Conservation (phyloP, 108 stramenopile genomes). For the Skeletonema tropicum region DNA sequence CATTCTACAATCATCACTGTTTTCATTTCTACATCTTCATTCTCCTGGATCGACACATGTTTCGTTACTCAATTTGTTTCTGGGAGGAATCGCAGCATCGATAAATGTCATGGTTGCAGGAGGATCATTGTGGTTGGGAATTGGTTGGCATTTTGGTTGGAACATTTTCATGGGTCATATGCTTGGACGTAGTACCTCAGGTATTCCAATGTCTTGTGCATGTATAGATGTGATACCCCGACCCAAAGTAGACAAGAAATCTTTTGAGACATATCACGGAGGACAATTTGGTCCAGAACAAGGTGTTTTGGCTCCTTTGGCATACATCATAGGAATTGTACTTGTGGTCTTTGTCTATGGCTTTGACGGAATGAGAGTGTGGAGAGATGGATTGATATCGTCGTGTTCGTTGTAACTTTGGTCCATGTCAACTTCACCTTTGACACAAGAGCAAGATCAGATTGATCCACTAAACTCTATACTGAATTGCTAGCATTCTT, state of each 20-base stretch:
- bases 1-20: slow-evolving; percentile 37
- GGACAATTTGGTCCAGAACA: slow-evolving; percentile 48
- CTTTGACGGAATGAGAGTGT: slow-evolving; percentile 14
- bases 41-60: slow-evolving; percentile 41
- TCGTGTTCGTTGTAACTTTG: not conserved
- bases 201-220: slow-evolving; percentile 44
- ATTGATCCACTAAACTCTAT: too few species aligned
- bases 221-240: slow-evolving; percentile 20
- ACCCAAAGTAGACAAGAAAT: not conserved
- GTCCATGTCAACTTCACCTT: too few species aligned
- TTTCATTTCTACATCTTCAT: slow-evolving; percentile 36
- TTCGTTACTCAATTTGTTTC: slow-evolving; percentile 33
- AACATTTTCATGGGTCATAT: slow-evolving; percentile 48
- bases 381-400: slow-evolving; percentile 13
- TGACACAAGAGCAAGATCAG: too few species aligned
- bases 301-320: slow-evolving; percentile 31
- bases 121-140: slow-evolving; percentile 34
- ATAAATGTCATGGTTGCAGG: slow-evolving; percentile 35
- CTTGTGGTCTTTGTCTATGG: slow-evolving; percentile 27
- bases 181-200: slow-evolving; percentile 34
- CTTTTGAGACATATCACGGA: slow-evolving; percentile 27
- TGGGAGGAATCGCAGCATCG: slow-evolving; percentile 42
- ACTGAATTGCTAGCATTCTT: too few species aligned
- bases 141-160: slow-evolving; percentile 56
- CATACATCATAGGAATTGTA: slow-evolving; percentile 35